Base-by-base conservation (phyloP, 73 alveolate genomes). In the Paramecium tetraurelia region DNA sequence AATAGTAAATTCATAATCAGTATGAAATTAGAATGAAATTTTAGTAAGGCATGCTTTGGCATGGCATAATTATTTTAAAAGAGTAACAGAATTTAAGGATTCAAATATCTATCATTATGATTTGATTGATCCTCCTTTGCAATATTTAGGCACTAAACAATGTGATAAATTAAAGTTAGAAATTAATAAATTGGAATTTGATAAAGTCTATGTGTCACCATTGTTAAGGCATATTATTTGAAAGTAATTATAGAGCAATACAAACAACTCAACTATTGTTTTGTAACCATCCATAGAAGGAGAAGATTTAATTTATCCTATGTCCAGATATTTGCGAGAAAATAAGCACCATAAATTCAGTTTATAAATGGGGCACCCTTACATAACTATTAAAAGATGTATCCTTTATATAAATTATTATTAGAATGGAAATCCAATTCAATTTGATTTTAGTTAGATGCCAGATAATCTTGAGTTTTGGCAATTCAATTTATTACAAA, bases 1-100 rank as follows among this genome's bases (percentile, higher is more conserved):
- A 63, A 63, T 63, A 21, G 84, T 33, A 63, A 63, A 63, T 63
- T 31, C 84, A 63, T 63, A 31, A 31, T 63, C 41, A 63, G 84
- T 63, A 63, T 31, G 3, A 27, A 63, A 27, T 63, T 63, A 33
- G 41, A 63, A 63, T 63, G 41, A 27, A 63, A 31, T 53, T 53
- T 53, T 53, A 80, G 57, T 80, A 9, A 21, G 90, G 20, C 90
- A 80, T 41, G 90, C 90, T 24, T 80, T 80, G 57, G 90, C 90
- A 24, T 80, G 90, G 90, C 90, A 80, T 48, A 80, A 80, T 80
- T 80, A 80, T 48, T 44, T 41, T 46, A 80, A 80, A 43, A 21
- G 90, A 46, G 72, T 35, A 31, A 24, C 43, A 31, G 57, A 80
- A 44, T 44, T 41, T 31, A 20, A 20, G 21, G 72, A 48, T 24